These are phyloP conservation scores for Dryadomyces quercivorus DNA, from an alignment of 2,329 filamentous ascomycete species.

Conservation along the genomic window DNA sequence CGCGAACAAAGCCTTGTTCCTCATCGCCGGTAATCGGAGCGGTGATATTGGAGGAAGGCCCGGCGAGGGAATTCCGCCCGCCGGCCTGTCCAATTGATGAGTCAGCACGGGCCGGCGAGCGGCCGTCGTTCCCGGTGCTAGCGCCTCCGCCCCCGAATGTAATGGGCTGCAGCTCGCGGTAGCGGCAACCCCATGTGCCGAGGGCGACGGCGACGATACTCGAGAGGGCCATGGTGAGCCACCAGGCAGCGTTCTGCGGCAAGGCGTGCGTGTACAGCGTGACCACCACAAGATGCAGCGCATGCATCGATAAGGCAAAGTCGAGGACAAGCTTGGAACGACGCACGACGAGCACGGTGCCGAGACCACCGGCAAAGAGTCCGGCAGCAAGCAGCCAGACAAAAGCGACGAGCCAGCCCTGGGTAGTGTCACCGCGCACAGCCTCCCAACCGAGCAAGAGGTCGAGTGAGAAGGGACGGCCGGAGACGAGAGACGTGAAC, in stretches of 20 bases:
- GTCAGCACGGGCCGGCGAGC: slow-evolving; percentile 10
- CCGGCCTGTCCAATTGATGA: neutral
- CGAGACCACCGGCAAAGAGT: slow-evolving; percentile 57
- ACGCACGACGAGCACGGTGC: slow-evolving; percentile 70
- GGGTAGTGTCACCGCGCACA: slow-evolving; percentile 49
- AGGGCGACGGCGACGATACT: slow-evolving; percentile 39
- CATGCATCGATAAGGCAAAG: slow-evolving; percentile 69
- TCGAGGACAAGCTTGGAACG: slow-evolving; percentile 92
- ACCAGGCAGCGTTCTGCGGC: slow-evolving; percentile 77
- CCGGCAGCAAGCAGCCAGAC: slow-evolving; percentile 45
- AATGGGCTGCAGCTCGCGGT: slow-evolving; percentile 79
- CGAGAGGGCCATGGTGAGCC: slow-evolving; percentile 46
- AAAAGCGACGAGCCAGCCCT: slow-evolving; percentile 47
- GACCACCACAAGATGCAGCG: slow-evolving; percentile 26
- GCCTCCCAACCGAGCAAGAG: slow-evolving; percentile 45
- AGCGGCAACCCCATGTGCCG: slow-evolving; percentile 84
- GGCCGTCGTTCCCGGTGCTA: slow-evolving; percentile 5
- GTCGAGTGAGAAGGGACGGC: slow-evolving; percentile 38
- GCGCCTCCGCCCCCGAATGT: slow-evolving; percentile 56
- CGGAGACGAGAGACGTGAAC: slow-evolving; percentile 47
- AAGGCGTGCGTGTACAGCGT: slow-evolving; percentile 66
- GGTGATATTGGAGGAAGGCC: neutral
- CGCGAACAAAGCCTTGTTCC: slow-evolving; percentile 37
- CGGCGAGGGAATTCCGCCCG: neutral
- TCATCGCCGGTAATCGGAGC: slow-evolving; percentile 22